phyloP scores from a whole-genome alignment of 805 yeast genomes.

The Ogataea zsoltii region DNA sequence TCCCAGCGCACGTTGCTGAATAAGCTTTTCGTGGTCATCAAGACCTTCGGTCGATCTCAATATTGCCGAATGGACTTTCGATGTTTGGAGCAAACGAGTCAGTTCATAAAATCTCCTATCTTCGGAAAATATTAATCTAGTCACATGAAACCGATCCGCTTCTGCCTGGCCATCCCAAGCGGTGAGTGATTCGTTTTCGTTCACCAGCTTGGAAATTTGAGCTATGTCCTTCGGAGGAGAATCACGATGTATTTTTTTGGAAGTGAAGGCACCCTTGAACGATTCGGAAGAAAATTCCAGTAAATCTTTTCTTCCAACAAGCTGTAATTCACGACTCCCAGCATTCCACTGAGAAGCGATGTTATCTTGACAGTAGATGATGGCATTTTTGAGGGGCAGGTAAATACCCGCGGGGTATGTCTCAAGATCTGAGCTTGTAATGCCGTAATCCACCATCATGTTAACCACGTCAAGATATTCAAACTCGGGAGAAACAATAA shows the following conservation, averaged over 20 bases:
- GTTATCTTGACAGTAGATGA: constrained; percentile 52
- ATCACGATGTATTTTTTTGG: constrained; percentile 5
- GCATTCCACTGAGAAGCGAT: constrained; percentile 50
- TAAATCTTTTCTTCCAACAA: constrained; percentile 72
- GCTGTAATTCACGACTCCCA: constrained; percentile 42
- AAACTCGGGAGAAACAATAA: constrained; percentile 53
- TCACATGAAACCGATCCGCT: constrained; percentile 65
- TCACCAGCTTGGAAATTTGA: constrained; percentile 40
- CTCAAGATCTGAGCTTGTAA: constrained; percentile 54
- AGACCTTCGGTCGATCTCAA: constrained; percentile 40
- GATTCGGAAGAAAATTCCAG: constrained; percentile 24
- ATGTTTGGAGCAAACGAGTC: constrained; percentile 67
- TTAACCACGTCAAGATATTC: constrained; percentile 56
- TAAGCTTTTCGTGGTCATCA: constrained; percentile 55
- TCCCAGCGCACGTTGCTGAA: constrained; percentile 58
- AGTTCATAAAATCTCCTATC: constrained; percentile 83
- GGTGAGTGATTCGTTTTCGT: constrained; percentile 46
- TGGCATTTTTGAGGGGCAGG: constrained; percentile 64
- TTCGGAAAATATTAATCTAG: constrained; percentile 68
- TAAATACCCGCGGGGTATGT: constrained; percentile 74
- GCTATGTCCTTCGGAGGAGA: constrained; percentile 40
- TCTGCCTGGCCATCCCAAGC: constrained; percentile 76
- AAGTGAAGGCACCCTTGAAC: constrained; percentile 5
- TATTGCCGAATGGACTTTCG: constrained; percentile 58
- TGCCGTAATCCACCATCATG: constrained; percentile 58